Conservation (phyloP, 2,329 filamentous ascomycete genomes). For the Reticulascus tulasneorum region DNA sequence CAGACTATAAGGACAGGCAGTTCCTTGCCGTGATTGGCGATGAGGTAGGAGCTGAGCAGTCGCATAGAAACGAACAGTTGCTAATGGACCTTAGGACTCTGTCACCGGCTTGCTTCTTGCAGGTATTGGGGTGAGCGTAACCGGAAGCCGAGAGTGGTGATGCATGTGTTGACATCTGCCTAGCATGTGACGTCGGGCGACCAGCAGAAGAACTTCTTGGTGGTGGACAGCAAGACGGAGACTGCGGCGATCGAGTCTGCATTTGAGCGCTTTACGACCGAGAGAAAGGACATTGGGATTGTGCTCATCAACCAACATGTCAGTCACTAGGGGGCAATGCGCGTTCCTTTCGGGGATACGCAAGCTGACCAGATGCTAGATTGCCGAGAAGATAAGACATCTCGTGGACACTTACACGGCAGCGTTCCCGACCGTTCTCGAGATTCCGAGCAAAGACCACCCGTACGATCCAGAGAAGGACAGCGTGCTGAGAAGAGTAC, state of each 20-base stretch:
- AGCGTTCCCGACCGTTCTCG: slow-evolving; percentile 91
- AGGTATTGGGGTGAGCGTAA: slow-evolving; percentile 83
- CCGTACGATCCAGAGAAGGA: slow-evolving; percentile 99
- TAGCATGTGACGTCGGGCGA: slow-evolving; percentile 90
- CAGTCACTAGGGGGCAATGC: slow-evolving; percentile 24
- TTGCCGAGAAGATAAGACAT: slow-evolving; percentile 90
- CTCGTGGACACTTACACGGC: slow-evolving; percentile 88
- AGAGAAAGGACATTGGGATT: slow-evolving; percentile 95
- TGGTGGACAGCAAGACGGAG: slow-evolving; percentile 93
- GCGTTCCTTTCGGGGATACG: neutral
- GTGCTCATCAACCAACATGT: slow-evolving; percentile 98
- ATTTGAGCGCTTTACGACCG: slow-evolving; percentile 82
- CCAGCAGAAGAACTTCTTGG: slow-evolving; percentile 94
- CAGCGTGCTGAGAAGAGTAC: slow-evolving; percentile 86
- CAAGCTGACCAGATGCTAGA: slow-evolving; percentile 48
- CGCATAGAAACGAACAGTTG: slow-evolving; percentile 17
- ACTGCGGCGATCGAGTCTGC: slow-evolving; percentile 81
- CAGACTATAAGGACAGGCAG: slow-evolving; percentile 77
- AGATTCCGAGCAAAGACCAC: slow-evolving; percentile 98
- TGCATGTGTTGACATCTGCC: slow-evolving; percentile 5
- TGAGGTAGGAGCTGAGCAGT: slow-evolving; percentile 59
- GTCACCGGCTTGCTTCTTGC: slow-evolving; percentile 94
- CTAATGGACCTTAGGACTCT: slow-evolving; percentile 63
- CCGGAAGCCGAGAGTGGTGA: no score
- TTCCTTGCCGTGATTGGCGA: slow-evolving; percentile 98